Evolutionary conservation across 1,139 yeast species (phyloP).

Genomic region (Pichia inconspicua): DNA sequence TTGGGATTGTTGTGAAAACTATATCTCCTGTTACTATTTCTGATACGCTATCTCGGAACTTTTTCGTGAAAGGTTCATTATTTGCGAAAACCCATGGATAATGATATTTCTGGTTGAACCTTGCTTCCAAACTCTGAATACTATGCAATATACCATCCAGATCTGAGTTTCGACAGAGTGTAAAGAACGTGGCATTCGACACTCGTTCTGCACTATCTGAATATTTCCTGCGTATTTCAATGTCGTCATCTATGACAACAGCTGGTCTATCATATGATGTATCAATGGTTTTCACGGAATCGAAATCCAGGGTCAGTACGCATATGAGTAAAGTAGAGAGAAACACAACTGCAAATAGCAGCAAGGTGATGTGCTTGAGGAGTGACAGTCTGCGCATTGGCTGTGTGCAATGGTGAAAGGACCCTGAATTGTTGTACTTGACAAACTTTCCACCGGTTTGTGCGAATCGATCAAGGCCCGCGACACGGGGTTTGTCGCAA

Average conservation of each 20-base stretch:
- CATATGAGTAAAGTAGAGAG: not conserved
- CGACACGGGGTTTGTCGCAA: no score
- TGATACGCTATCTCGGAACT: conserved; percentile 32
- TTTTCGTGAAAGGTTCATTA: conserved; percentile 44
- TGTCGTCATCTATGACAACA: conserved; percentile 5
- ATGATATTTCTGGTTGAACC: conserved; percentile 58
- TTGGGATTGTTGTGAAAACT: conserved; percentile 41
- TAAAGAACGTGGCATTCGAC: conserved; percentile 63
- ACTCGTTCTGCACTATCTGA: not conserved
- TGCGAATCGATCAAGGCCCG: not conserved
- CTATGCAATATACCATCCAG: conserved; percentile 50
- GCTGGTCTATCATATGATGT: not conserved
- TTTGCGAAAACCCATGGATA: conserved; percentile 78
- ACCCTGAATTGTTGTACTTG: not conserved
- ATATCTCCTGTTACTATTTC: conserved; percentile 37
- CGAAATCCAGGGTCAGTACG: not conserved
- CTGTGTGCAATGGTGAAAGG: not conserved
- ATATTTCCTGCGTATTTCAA: conserved; percentile 6
- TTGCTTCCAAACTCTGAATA: conserved; percentile 57
- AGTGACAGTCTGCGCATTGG: not conserved
- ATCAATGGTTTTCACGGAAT: not conserved
- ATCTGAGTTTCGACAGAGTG: conserved; percentile 67
- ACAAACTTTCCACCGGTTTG: not conserved
- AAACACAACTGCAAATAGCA: not conserved
- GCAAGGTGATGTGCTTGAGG: not conserved